Evolutionary conservation across 257 asterid species (phyloP), one percentile per base, ranked within the genome.

Genomic region (Plantago major): DNA sequence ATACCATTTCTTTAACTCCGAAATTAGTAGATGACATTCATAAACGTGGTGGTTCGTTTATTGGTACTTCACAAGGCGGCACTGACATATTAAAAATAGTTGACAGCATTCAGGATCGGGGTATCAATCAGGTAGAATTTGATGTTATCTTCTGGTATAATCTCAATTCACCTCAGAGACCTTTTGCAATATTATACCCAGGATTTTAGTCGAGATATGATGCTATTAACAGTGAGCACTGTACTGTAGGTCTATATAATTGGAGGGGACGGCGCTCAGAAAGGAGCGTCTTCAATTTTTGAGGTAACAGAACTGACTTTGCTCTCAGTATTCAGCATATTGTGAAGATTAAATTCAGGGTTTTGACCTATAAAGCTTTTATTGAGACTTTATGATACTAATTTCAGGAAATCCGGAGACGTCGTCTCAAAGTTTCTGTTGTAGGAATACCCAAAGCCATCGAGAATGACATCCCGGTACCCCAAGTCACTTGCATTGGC

Each of bases 1-100:
- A 76, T 59, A 81, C 84, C 43, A 75, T 69, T 65, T 56, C 70
- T 46, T 68, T 81, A 77, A 71, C 82, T 10, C 76, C 80, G 4
- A 87, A 84, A 88, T 47, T 45, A 62, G 89, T 83, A 33, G 73
- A 90, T 74, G 87, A 87, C 82, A 88, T 90, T 72, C 98, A 90
- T 69, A 88, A 90, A 75, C 95, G 98, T 66, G 98, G 98, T 66
- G 98, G 98, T 55, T 88, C 98, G 69, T 76, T 90, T 71, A 76
- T 90, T 73, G 94, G 98, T 74, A 75, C 96, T 28, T 90, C 98
- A 60, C 90, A 96, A 62, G 98, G 98, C 61, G 98, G 98, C 64
- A 96, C 88, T 40, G 92, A 90, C 68, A 90, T 95, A 60, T 65
- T 22, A 68, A 90, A 90, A 75, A 90, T 90, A 18, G 98, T 88